Evolutionary conservation across 1,139 yeast species (phyloP), one percentile per base, ranked within the genome.

Genomic region (Taphrina deformans): DNA sequence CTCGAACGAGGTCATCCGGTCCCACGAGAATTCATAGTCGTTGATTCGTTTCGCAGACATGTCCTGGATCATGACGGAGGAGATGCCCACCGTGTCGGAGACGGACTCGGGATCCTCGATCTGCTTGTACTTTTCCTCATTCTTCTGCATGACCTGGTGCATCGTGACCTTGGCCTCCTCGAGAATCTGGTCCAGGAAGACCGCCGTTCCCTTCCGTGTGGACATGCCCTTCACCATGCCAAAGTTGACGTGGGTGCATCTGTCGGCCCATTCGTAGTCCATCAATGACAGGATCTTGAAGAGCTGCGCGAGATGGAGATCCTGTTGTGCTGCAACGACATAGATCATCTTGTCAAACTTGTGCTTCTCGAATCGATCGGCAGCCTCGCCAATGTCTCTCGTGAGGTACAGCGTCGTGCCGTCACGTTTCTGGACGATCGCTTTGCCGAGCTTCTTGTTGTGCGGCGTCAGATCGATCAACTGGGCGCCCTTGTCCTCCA

Each of bases 201-300:
- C 99, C 69, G 95, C 99, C 48, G 97, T 95, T 72, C 99, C 99
- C 79, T 87, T 89, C 82, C 99, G 87, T 68, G 99, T 93, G 40
- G 96, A 88, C 99, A 95, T 95, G 72, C 99, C 99, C 75, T 85
- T 89, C 65, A 95, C 99, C 96, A 95, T 88, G 78, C 99, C 99
- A 73, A 91, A 95, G 79, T 89, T 93, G 72, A 95, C 84, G 76
- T 91, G 98, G 72, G 82, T 83, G 73, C 93, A 80, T 67, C 82
- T 82, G 70, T 83, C 80, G 55, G 97, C 92, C 97, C 97, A 95
- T 68, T 85, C 88, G 75, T 83, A 86, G 50, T 91, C 98, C 88
- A 93, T 85, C 77, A 89, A 91, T 73, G 93, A 95, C 74, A 93
- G 82, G 72, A 92, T 90, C 79, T 93, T 96, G 78, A 93, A 93